phyloP scores from a whole-genome alignment of 2,329 filamentous ascomycete genomes.

The Claviceps africana region DNA sequence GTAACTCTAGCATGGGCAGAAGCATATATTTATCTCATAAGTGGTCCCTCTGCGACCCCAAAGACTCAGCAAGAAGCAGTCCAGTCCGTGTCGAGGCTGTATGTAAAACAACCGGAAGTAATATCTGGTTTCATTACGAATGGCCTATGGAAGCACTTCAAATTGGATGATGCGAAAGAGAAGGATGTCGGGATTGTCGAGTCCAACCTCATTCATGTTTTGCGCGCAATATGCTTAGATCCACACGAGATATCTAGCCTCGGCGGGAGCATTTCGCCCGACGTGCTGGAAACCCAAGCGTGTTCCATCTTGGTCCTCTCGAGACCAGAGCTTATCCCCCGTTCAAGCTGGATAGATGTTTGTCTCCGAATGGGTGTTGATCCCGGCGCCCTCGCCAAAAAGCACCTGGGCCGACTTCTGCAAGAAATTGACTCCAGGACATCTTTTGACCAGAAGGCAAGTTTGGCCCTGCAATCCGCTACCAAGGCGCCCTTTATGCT shows the following conservation, averaged over 20 bases:
- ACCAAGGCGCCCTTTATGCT: neutral
- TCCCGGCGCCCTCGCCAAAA: slow-evolving; percentile 61
- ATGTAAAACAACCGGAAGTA: slow-evolving; percentile 41
- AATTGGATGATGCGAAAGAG: slow-evolving; percentile 51
- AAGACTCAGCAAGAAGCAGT: slow-evolving; percentile 50
- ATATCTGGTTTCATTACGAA: slow-evolving; percentile 51
- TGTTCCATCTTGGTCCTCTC: slow-evolving; percentile 65
- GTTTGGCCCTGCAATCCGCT: neutral
- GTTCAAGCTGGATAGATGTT: slow-evolving; percentile 75
- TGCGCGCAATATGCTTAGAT: slow-evolving; percentile 50
- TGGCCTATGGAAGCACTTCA: slow-evolving; percentile 71
- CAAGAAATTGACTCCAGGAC: slow-evolving; percentile 46
- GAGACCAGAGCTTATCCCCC: slow-evolving; percentile 62
- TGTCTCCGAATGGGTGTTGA: slow-evolving; percentile 71
- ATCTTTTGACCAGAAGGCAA: slow-evolving; percentile 37
- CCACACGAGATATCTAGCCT: slow-evolving; percentile 33
- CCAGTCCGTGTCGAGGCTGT: slow-evolving; percentile 48
- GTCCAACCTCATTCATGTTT: slow-evolving; percentile 45
- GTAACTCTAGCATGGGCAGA: slow-evolving; percentile 67
- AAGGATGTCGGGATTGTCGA: slow-evolving; percentile 63
- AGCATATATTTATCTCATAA: slow-evolving; percentile 66
- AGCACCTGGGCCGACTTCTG: slow-evolving; percentile 50
- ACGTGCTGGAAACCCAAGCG: slow-evolving; percentile 53
- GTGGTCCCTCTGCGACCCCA: slow-evolving; percentile 45
- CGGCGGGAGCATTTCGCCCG: slow-evolving; percentile 28